Evolutionary conservation across 345 rosid genomes (phyloP).

Genomic region (Dovyalis caffra): DNA sequence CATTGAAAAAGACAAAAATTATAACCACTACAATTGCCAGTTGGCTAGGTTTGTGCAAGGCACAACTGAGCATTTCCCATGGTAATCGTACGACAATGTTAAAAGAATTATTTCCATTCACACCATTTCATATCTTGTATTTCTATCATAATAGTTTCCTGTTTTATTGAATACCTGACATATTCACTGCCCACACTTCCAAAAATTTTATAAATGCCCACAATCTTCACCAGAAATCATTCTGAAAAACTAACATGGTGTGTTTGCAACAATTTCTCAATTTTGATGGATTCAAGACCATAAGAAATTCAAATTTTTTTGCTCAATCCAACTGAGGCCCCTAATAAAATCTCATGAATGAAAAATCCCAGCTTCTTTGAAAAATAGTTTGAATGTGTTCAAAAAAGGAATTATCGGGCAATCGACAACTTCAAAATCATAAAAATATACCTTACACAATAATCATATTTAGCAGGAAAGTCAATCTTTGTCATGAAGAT

Average conservation of each 20-base stretch:
- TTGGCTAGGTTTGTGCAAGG: too few species aligned
- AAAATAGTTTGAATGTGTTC: too few species aligned
- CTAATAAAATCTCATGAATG: background rate
- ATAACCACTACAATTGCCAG: too few species aligned
- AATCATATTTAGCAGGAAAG: conserved; percentile 75
- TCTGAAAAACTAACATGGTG: too few species aligned
- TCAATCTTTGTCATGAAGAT: conserved; percentile 70
- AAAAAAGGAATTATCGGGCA: background rate
- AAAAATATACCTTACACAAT: conserved; percentile 57
- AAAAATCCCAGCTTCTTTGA: background rate
- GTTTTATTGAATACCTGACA: background rate
- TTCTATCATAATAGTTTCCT: background rate
- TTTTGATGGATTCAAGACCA: too few species aligned
- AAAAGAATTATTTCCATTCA: background rate
- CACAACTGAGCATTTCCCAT: too few species aligned
- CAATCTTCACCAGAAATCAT: too few species aligned
- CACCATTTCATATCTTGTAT: background rate
- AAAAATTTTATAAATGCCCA: background rate
- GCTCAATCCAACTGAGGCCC: background rate
- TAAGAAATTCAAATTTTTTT: background rate
- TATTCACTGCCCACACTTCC: background rate
- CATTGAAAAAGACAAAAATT: background rate
- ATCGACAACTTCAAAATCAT: conserved; percentile 10
- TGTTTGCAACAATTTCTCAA: background rate
- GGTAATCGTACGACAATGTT: background rate